These are phyloP conservation scores for Dendrobium chrysotoxum DNA, from an alignment of 106 monocot species.

Conservation along the genomic window DNA sequence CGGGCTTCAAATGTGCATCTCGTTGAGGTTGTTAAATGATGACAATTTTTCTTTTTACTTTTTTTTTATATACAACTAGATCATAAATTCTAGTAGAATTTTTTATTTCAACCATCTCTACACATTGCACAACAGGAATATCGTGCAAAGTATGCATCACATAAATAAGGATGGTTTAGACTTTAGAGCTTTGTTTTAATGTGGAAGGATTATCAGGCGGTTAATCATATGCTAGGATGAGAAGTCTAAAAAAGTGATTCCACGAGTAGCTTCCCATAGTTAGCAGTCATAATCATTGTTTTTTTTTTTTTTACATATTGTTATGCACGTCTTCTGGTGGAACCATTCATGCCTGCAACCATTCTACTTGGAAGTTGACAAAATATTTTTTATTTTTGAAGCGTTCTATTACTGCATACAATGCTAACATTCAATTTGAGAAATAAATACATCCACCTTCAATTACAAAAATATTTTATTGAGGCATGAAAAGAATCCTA, in stretches of 20 bases:
- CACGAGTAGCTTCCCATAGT: no score
- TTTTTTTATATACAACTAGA: neutral
- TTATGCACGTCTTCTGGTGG: no score
- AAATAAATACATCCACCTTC: neutral
- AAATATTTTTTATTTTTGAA: neutral
- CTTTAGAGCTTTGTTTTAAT: no score
- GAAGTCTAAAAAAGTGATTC: no score
- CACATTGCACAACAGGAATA: neutral
- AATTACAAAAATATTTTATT: neutral
- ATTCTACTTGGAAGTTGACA: no score
- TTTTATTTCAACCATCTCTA: neutral
- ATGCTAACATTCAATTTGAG: neutral
- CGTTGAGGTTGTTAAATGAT: slow-evolving; percentile 1
- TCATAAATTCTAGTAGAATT: neutral
- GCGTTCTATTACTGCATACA: neutral
- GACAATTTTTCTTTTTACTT: neutral
- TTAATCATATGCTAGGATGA: no score
- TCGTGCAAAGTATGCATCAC: neutral
- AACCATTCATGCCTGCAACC: no score
- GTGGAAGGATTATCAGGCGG: no score
- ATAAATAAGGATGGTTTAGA: no score
- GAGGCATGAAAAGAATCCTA: neutral
- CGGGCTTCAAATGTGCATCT: slow-evolving; percentile 71
- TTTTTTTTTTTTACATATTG: no score
- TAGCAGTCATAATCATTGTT: no score